Conservation (phyloP, 2,329 filamentous ascomycete genomes). For the Hypoxylon sp. region DNA sequence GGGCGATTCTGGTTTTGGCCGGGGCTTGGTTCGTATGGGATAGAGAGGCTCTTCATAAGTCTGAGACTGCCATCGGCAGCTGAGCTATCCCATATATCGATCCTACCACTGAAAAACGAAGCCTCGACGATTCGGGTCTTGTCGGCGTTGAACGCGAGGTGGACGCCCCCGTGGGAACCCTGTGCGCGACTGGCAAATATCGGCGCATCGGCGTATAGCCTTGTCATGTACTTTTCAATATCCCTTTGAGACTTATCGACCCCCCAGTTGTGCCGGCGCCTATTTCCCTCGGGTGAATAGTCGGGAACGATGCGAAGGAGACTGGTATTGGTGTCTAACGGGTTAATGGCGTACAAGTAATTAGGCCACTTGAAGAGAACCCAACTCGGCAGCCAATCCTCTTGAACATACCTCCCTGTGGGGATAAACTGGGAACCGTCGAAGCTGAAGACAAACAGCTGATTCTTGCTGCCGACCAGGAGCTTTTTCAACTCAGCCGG, state of each 20-base stretch:
- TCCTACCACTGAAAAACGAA: constrained; percentile 54
- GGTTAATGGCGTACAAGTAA: constrained; percentile 60
- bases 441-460: constrained; percentile 57
- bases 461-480: constrained; percentile 55
- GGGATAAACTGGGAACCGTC: constrained; percentile 55
- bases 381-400: constrained; percentile 57
- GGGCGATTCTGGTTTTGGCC: constrained; percentile 51
- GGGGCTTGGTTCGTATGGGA: constrained; percentile 44
- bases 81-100: constrained; percentile 55
- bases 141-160: constrained; percentile 59
- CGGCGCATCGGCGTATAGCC: constrained; percentile 42
- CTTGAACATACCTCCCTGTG: constrained; percentile 49
- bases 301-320: constrained; percentile 54
- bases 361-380: constrained; percentile 56
- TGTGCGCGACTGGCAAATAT: not conserved
- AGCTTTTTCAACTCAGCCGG: constrained; percentile 46
- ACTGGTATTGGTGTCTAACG: constrained; percentile 55
- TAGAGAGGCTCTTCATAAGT: constrained; percentile 52
- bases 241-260: not conserved
- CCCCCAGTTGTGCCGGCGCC: not conserved
- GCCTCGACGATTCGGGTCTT: constrained; percentile 58
- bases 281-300: constrained; percentile 3
- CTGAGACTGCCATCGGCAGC: constrained; percentile 50
- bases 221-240: constrained; percentile 36
- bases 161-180: constrained; percentile 58